These are phyloP conservation scores for Nigrospora osmanthi DNA, from an alignment of 2,329 filamentous ascomycete species.

Conservation along the genomic window DNA sequence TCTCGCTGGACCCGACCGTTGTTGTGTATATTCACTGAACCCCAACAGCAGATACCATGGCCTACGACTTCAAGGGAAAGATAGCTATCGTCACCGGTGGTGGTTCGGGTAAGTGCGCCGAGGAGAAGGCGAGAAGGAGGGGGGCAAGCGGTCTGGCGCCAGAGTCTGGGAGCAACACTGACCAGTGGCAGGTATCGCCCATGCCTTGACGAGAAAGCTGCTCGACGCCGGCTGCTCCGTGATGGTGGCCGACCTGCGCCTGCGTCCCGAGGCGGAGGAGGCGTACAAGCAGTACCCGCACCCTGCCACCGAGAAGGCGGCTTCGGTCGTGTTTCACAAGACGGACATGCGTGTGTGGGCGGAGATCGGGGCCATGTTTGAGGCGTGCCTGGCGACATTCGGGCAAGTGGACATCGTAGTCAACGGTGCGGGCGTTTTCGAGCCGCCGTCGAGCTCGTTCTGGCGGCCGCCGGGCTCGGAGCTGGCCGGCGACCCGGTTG, in stretches of 20 bases:
- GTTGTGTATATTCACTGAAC: too few species aligned
- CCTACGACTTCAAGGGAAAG: background rate
- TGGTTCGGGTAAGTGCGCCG: background rate
- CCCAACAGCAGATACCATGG: too few species aligned
- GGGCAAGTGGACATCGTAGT: constrained; percentile 10
- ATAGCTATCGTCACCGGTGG: constrained; percentile 3
- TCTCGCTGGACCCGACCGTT: too few species aligned
- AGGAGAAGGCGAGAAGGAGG: too few species aligned
- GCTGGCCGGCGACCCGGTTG: background rate
- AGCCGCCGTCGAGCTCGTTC: constrained; percentile 13
- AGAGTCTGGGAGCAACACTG: too few species aligned
- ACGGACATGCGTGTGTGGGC: constrained; percentile 13
- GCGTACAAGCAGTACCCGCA: constrained; percentile 7
- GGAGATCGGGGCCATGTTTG: constrained; percentile 17
- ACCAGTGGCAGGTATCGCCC: constrained; percentile 7
- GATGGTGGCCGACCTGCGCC: constrained; percentile 14
- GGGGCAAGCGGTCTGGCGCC: too few species aligned
- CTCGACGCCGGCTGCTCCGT: constrained; percentile 16
- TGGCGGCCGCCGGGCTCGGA: constrained; percentile 13
- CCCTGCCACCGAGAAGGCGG: background rate
- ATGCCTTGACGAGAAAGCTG: constrained; percentile 10
- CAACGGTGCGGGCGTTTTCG: constrained; percentile 10
- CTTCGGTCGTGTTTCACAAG: constrained; percentile 5
- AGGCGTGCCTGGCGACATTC: constrained; percentile 8
- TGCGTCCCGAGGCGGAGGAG: constrained; percentile 13